Evolutionary conservation across 2,329 filamentous ascomycete genomes (phyloP), one percentile per base, ranked within the genome.

Genomic region (Fusarium domesticum): DNA sequence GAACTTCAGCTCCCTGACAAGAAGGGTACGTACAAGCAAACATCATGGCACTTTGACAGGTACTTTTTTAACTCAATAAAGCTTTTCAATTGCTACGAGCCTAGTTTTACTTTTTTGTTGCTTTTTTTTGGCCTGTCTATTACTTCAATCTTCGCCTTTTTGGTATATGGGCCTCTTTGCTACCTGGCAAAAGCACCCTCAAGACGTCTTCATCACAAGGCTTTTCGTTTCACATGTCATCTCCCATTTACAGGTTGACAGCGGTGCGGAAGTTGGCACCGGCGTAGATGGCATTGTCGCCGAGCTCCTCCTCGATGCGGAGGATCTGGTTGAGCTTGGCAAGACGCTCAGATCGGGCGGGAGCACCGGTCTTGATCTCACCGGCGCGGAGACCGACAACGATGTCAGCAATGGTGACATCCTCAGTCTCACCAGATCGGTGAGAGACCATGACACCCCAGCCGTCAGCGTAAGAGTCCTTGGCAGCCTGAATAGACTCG

Each of bases 361-460:
- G 93, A 54, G 92, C 92, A 82, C 91, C 91, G 58, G 91, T 95
- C 89, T 96, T 96, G 84, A 98, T 97, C 82, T 98, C 89, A 60
- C 93, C 93, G 64, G 91, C 78, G 64, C 93, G 89, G 68, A 98
- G 88, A 78, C 93, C 93, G 62, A 98, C 93, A 57, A 91, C 90
- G 61, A 98, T 93, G 70, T 98, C 93, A 61, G 93, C 86, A 70
- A 98, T 98, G 74, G 93, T 98, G 64, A 98, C 93, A 77, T 98
- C 93, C 78, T 97, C 93, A 50, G 93, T 98, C 87, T 98, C 93
- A 71, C 93, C 93, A 53, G 93, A 98, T 64, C 93, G 87, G 82
- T 98, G 93, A 58, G 93, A 97, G 57, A 98, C 93, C 93, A 98
- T 97, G 78, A 98, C 91, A 70, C 92, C 92, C 93, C 93, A 98